These are phyloP conservation scores for Acanthamoeba triangularis DNA, from an alignment of 208 protist genomes.

Conservation along the genomic window DNA sequence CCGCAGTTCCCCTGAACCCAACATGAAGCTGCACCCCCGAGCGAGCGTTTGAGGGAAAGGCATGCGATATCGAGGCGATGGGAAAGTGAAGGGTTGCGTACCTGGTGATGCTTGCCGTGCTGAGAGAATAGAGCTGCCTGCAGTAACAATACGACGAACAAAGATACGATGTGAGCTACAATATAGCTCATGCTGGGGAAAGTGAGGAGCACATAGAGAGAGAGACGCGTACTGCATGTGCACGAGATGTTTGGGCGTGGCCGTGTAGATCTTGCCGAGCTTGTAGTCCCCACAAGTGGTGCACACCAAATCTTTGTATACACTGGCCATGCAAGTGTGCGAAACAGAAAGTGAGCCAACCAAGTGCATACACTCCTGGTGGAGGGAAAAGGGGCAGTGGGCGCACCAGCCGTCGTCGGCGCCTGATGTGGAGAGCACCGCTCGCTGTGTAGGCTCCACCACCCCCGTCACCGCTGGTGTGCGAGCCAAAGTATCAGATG, in stretches of 20 bases:
- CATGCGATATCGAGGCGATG: too few relatives aligned
- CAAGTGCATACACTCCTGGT: background rate
- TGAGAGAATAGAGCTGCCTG: slow-evolving; percentile 33
- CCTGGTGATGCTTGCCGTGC: background rate
- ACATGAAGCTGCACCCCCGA: background rate
- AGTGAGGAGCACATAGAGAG: background rate
- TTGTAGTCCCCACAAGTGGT: slow-evolving; percentile 13
- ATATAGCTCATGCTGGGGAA: background rate
- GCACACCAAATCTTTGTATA: slow-evolving; percentile 34
- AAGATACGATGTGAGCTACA: background rate
- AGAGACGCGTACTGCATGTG: slow-evolving; percentile 9
- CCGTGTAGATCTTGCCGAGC: slow-evolving; percentile 39
- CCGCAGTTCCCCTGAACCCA: background rate
- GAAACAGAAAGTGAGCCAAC: background rate
- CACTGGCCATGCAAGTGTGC: background rate
- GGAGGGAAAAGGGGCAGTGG: background rate
- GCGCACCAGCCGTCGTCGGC: slow-evolving; percentile 26
- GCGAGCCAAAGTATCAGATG: too few relatives aligned
- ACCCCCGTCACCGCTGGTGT: slow-evolving; percentile 12
- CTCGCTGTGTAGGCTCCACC: background rate
- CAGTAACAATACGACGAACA: background rate
- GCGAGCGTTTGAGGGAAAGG: background rate
- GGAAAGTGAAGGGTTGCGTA: background rate
- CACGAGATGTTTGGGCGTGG: slow-evolving; percentile 22
- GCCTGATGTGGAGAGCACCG: background rate